Evolutionary conservation across 805 yeast genomes (phyloP).

Genomic region (Candida quercuum): DNA sequence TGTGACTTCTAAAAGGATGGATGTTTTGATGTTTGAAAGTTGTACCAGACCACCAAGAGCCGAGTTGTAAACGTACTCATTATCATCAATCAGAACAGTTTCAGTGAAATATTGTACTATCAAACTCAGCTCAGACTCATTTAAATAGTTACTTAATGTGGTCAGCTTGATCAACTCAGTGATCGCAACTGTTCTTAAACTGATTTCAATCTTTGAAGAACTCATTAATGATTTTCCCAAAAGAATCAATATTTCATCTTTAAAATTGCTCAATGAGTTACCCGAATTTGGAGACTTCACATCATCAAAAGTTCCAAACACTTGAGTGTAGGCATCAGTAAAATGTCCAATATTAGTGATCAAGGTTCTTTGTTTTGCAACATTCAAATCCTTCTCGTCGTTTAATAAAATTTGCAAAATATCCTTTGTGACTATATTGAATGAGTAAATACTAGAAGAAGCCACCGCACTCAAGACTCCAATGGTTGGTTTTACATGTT

Average conservation of each 20-base stretch:
- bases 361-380: constrained; percentile 53
- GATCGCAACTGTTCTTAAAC: constrained; percentile 61
- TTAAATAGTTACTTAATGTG: constrained; percentile 43
- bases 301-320: constrained; percentile 31
- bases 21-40: constrained; percentile 32
- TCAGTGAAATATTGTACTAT: constrained; percentile 64
- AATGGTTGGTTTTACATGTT: constrained; percentile 60
- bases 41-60: constrained; percentile 50
- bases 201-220: constrained; percentile 61
- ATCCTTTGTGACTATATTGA: constrained; percentile 42
- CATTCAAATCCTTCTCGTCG: constrained; percentile 33
- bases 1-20: constrained; percentile 43
- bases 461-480: constrained; percentile 53
- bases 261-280: constrained; percentile 39
- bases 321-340: constrained; percentile 40
- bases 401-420: constrained; percentile 39
- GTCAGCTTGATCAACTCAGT: constrained; percentile 58
- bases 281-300: constrained; percentile 8
- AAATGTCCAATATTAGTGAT: constrained; percentile 59
- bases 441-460: constrained; percentile 38
- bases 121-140: constrained; percentile 50
- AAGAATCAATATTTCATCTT: constrained; percentile 64
- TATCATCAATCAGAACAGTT: constrained; percentile 44
- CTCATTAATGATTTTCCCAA: constrained; percentile 67
- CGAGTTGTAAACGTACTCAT: constrained; percentile 47